These are phyloP conservation scores for Cutaneotrichosporon daszewskae DNA, from an alignment of 1,284 basidiomycete genomes.

Conservation along the genomic window DNA sequence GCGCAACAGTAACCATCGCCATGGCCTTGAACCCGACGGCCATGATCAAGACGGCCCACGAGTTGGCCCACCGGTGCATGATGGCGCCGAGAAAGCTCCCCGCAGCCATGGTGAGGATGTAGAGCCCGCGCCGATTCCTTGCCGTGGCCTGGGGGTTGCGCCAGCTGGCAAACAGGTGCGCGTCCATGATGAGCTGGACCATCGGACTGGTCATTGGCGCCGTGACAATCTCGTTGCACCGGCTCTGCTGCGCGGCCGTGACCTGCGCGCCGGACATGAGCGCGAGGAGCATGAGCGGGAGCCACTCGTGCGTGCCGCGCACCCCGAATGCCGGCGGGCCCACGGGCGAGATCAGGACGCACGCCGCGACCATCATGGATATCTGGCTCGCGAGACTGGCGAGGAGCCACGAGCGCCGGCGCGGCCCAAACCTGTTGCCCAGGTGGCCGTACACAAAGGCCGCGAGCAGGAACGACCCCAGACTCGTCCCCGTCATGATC, in stretches of 20 bases:
- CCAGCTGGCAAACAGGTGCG: constrained; percentile 28
- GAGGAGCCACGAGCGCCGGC: constrained; percentile 36
- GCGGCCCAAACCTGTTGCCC: constrained; percentile 26
- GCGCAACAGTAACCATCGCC: no score
- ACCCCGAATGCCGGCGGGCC: constrained; percentile 21
- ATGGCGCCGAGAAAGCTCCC: constrained; percentile 37
- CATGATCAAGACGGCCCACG: constrained; percentile 33
- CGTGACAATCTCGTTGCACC: constrained; percentile 30
- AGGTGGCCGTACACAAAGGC: constrained; percentile 37
- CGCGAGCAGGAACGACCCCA: constrained; percentile 31
- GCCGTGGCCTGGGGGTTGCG: constrained; percentile 20
- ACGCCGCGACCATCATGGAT: constrained; percentile 21
- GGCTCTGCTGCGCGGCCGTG: constrained; percentile 32
- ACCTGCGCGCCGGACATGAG: constrained; percentile 44
- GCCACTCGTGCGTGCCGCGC: constrained; percentile 28
- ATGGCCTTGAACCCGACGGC: constrained; percentile 29
- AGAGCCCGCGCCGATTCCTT: constrained; percentile 34
- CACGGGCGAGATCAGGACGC: constrained; percentile 29
- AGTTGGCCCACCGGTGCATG: constrained; percentile 29
- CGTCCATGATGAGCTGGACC: constrained; percentile 40
- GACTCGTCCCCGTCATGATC: constrained; percentile 29
- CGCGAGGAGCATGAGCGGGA: constrained; percentile 37
- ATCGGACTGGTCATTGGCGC: constrained; percentile 40
- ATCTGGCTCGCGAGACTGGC: constrained; percentile 23
- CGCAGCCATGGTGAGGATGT: constrained; percentile 33